These are phyloP conservation scores for Kuraishia cidri DNA, from an alignment of 805 yeast species.

Conservation along the genomic window DNA sequence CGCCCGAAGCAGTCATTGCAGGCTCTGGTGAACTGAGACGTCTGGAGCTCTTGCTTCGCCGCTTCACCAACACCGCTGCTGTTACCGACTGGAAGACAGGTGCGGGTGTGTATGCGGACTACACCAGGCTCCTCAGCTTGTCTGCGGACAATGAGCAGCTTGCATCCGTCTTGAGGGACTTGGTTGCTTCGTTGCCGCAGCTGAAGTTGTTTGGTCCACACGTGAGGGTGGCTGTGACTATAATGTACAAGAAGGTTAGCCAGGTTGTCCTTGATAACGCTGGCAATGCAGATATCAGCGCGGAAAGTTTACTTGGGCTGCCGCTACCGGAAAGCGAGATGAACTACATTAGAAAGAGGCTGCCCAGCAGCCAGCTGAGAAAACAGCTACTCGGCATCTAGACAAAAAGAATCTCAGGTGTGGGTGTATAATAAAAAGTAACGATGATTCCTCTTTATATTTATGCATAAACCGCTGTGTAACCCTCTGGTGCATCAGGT, in stretches of 20 bases:
- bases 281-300: constrained; percentile 10
- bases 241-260: constrained; percentile 43
- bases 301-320: constrained; percentile 25
- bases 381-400: background rate
- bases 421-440: too few relatives aligned
- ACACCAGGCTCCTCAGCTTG: constrained; percentile 23
- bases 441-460: too few relatives aligned
- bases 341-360: constrained; percentile 20
- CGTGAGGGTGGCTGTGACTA: constrained; percentile 38
- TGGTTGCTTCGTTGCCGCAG: constrained; percentile 36
- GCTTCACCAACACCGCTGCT: constrained; percentile 30
- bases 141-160: constrained; percentile 8
- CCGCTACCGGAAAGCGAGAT: constrained; percentile 37
- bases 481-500: too few relatives aligned
- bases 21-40: constrained; percentile 18
- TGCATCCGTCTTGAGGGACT: constrained; percentile 19
- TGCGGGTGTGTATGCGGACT: constrained; percentile 48
- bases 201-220: constrained; percentile 24
- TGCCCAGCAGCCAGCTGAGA: constrained; percentile 4
- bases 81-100: constrained; percentile 47
- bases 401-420: too few relatives aligned
- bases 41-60: constrained; percentile 25
- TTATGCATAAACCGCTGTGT: too few relatives aligned
- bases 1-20: constrained; percentile 63
- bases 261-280: constrained; percentile 9